phyloP scores from a whole-genome alignment of 2,329 filamentous ascomycete species.

The Xylogone sp. region DNA sequence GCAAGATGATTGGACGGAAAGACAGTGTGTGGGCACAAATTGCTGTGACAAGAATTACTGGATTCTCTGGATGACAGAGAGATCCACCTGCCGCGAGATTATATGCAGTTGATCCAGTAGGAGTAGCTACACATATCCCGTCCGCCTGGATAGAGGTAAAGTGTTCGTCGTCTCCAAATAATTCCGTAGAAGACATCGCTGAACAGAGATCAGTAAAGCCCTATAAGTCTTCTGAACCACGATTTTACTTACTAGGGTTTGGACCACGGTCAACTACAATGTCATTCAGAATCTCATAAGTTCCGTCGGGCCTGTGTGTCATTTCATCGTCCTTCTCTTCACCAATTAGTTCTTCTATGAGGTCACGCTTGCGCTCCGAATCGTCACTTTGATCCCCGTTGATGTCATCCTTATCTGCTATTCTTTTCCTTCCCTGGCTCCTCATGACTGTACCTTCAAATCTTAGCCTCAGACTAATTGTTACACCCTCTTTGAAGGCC shows the following conservation, averaged over 20 bases:
- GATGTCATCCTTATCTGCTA: conserved; percentile 8
- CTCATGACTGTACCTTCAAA: conserved; percentile 96
- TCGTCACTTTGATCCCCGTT: conserved; percentile 21
- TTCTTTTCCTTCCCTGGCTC: conserved; percentile 48
- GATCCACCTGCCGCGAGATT: conserved; percentile 95
- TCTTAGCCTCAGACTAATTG: conserved; percentile 78
- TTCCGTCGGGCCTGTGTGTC: conserved; percentile 81
- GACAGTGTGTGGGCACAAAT: conserved; percentile 94
- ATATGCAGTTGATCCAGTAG: conserved; percentile 92
- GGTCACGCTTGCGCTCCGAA: conserved; percentile 50
- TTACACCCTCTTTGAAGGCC: conserved; percentile 79
- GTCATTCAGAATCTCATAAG: conserved; percentile 91
- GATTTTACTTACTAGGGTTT: conserved; percentile 69
- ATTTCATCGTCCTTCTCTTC: conserved; percentile 79
- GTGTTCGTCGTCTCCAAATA: conserved; percentile 89
- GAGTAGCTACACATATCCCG: conserved; percentile 89
- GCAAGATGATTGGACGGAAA: conserved; percentile 93
- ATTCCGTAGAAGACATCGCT: conserved; percentile 89
- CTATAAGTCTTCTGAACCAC: background rate
- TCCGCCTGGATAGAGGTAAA: conserved; percentile 93
- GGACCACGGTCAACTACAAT: conserved; percentile 94
- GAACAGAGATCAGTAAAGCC: conserved; percentile 8
- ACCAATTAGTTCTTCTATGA: conserved; percentile 87
- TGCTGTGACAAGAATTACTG: conserved; percentile 88
- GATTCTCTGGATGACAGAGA: conserved; percentile 92